Percentiles rank a stretch among this genome's conserved stretches.
phyloP scores from a whole-genome alignment of 2,329 filamentous ascomycete species.

The Fusarium tjaetaba region DNA sequence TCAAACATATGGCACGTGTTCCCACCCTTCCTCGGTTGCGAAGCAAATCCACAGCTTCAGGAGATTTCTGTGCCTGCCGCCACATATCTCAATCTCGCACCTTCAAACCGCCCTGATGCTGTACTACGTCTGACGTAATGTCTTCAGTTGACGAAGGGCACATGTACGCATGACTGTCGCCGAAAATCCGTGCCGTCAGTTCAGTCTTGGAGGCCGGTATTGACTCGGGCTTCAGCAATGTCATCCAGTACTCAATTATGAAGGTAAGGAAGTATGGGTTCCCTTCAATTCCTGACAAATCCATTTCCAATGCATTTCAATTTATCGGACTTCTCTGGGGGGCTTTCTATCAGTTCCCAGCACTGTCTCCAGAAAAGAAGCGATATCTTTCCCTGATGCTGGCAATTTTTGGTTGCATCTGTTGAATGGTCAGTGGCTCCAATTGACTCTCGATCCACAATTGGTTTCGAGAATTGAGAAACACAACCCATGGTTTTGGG shows the following conservation, averaged over 20 bases:
- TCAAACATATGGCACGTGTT: constrained; percentile 8
- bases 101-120: background rate
- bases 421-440: background rate
- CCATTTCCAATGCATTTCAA: background rate
- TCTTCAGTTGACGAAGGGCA: background rate
- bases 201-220: background rate
- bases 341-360: background rate
- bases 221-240: background rate
- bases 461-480: constrained; percentile 15
- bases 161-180: background rate
- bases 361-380: background rate
- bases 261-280: background rate
- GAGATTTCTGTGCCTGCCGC: background rate
- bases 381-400: background rate
- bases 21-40: background rate
- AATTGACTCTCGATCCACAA: constrained; percentile 1
- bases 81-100: background rate
- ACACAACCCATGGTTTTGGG: background rate
- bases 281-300: background rate
- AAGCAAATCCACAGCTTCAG: background rate
- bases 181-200: background rate
- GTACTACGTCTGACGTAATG: background rate
- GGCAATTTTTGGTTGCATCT: background rate
- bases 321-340: too few species aligned
- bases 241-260: background rate